Percentiles rank a stretch among this genome's conserved stretches.
Conservation (phyloP, 2,329 filamentous ascomycete genomes). For the Trichoderma sp. region DNA sequence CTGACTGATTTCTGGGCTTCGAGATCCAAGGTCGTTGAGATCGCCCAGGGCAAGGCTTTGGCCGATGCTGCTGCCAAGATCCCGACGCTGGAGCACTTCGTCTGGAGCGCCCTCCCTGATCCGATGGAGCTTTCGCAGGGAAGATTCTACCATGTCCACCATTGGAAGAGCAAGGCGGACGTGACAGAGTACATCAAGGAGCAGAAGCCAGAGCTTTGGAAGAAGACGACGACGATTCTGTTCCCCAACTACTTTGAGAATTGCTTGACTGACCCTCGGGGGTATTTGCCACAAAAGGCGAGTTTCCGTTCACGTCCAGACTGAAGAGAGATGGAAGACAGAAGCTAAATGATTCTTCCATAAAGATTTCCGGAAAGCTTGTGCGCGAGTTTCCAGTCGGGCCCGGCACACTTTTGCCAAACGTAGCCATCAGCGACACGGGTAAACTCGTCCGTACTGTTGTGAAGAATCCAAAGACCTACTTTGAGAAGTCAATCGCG, state of each 20-base stretch:
- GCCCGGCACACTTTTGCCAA: neutral
- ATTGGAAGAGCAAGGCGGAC: neutral
- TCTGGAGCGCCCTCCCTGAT: neutral
- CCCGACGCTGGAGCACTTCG: neutral
- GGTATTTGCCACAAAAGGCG: neutral
- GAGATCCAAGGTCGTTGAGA: neutral
- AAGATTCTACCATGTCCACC: neutral
- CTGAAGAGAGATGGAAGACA: neutral
- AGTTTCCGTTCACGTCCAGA: too few species aligned
- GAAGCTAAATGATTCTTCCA: neutral
- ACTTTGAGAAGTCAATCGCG: neutral
- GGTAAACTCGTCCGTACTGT: neutral
- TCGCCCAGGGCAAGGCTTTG: neutral
- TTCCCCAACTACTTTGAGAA: constrained; percentile 7
- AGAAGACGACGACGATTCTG: neutral
- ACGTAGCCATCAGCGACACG: neutral
- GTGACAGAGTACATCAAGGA: neutral
- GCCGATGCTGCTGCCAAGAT: neutral
- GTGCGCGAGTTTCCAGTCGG: neutral
- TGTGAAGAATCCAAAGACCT: neutral
- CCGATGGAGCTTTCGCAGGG: neutral
- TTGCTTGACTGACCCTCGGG: neutral
- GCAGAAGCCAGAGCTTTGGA: neutral
- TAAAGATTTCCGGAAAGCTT: neutral
- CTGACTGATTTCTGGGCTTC: constrained; percentile 3